phyloP scores from a whole-genome alignment of 1,284 basidiomycete species.

The Gastroboletus turbinatus region DNA sequence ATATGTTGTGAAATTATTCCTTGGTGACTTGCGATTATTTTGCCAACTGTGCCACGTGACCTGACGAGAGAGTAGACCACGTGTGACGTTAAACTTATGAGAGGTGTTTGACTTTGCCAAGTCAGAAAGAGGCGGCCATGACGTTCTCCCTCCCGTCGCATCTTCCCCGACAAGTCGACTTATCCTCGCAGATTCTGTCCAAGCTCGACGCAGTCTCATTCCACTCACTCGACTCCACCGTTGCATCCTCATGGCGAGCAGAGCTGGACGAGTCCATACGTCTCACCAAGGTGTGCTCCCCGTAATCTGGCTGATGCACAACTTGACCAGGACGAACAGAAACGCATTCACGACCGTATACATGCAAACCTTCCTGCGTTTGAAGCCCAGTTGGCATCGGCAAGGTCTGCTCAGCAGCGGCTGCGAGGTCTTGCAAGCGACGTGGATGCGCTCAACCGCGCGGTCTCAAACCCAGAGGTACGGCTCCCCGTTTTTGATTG shows the following conservation, averaged over 20 bases:
- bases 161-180: slow-evolving; percentile 62
- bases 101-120: background rate
- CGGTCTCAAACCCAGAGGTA: slow-evolving; percentile 61
- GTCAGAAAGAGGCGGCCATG: slow-evolving; percentile 42
- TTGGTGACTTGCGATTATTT: too few species aligned
- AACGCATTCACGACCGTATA: slow-evolving; percentile 66
- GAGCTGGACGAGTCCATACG: slow-evolving; percentile 70
- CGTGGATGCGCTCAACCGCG: slow-evolving; percentile 50
- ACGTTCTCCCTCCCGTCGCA: slow-evolving; percentile 70
- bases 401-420: slow-evolving; percentile 62
- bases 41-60: slow-evolving; percentile 25
- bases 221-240: slow-evolving; percentile 54
- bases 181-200: slow-evolving; percentile 64
- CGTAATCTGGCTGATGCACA: background rate
- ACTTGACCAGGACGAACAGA: slow-evolving; percentile 38
- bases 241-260: slow-evolving; percentile 65
- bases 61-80: background rate
- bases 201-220: slow-evolving; percentile 63
- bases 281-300: slow-evolving; percentile 56
- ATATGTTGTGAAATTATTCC: background rate
- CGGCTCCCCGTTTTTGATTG: slow-evolving; percentile 1
- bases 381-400: slow-evolving; percentile 58
- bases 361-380: slow-evolving; percentile 61
- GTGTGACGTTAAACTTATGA: slow-evolving; percentile 2
- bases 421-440: slow-evolving; percentile 50